A percentile compares a stretch with the other conserved stretches of the same genome.
Evolutionary conservation across 148 eudicot genomes (phyloP).

Genomic region (Chenopodium suecicum): DNA sequence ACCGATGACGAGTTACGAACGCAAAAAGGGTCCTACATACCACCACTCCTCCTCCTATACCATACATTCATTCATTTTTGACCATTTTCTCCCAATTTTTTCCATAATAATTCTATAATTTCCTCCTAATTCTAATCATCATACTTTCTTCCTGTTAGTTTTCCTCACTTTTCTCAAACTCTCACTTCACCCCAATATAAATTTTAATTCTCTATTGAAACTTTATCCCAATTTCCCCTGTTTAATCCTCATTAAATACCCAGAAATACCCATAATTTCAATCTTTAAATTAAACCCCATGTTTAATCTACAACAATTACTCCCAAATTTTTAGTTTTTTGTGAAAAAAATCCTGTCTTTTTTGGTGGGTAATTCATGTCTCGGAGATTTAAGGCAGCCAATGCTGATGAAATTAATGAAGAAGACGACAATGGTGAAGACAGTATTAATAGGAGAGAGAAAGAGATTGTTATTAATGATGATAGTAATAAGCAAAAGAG

Average conservation of each 20-base stretch:
- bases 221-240: not conserved
- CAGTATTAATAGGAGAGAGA: not conserved
- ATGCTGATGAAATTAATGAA: not conserved
- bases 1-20: not conserved
- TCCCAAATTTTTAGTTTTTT: not conserved
- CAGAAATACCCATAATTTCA: not conserved
- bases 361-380: slow-evolving; percentile 32
- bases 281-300: not conserved
- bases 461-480: not conserved
- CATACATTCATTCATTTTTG: too few relatives aligned
- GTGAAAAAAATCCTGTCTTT: too few relatives aligned
- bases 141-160: not conserved
- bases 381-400: not conserved
- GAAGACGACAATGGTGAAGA: slow-evolving; percentile 8
- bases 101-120: not conserved
- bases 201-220: not conserved
- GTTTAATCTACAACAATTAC: not conserved
- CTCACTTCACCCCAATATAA: not conserved
- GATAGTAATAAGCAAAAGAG: not conserved
- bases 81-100: not conserved
- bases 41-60: not conserved
- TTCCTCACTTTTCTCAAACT: not conserved
- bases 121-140: too few relatives aligned
- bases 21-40: not conserved
- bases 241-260: not conserved